These are phyloP conservation scores for Suillus spraguei DNA, from an alignment of 768 basidiomycete species.

Conservation along the genomic window DNA sequence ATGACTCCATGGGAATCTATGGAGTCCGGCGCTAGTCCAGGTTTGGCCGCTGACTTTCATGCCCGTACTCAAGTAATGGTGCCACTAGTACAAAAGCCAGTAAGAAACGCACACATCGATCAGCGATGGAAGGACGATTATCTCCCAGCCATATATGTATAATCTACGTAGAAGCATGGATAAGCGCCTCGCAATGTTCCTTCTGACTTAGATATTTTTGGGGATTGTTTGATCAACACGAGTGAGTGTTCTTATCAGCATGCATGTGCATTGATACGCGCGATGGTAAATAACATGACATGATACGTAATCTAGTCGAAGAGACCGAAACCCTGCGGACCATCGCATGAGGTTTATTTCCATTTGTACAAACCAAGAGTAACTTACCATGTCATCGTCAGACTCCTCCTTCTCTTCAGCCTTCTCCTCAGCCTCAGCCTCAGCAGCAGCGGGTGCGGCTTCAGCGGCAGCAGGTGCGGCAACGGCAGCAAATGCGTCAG, in stretches of 20 bases:
- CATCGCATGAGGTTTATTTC: constrained; percentile 11
- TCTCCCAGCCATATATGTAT: neutral
- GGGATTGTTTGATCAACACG: neutral
- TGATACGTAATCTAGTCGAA: constrained; percentile 65
- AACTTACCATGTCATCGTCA: constrained; percentile 84
- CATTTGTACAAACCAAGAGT: neutral
- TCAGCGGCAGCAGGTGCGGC: constrained; percentile 62
- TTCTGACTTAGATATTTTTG: neutral
- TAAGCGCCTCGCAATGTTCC: neutral
- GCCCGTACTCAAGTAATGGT: neutral
- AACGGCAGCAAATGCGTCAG: constrained; percentile 92
- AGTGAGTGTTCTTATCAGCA: constrained; percentile 11
- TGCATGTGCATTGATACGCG: constrained; percentile 21
- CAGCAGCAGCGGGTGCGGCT: constrained; percentile 55
- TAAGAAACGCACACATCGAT: constrained; percentile 9
- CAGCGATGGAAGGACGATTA: neutral
- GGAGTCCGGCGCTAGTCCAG: neutral
- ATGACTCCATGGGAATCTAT: neutral
- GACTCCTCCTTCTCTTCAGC: constrained; percentile 86
- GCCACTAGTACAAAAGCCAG: neutral
- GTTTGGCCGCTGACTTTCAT: neutral
- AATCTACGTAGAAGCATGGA: neutral
- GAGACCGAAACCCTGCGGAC: constrained; percentile 82
- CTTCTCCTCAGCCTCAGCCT: constrained; percentile 67
- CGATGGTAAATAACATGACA: constrained; percentile 20